Evolutionary conservation across 2,329 filamentous ascomycete species (phyloP).

Genomic region (Lecanicillium sp.): DNA sequence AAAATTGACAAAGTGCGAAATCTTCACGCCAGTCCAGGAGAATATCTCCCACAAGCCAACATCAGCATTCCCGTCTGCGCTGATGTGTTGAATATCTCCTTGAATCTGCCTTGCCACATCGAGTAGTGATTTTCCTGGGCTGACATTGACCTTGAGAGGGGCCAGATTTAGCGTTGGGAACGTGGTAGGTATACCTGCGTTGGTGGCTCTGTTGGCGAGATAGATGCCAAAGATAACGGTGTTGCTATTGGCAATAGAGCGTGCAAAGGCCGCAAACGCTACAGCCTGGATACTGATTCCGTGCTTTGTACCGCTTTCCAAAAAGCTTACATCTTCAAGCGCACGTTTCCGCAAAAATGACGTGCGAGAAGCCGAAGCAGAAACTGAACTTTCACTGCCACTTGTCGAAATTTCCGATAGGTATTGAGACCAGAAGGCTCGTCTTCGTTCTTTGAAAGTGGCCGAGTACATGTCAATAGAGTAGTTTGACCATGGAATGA

Average conservation of each 20-base stretch:
- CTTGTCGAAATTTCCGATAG: slow-evolving; percentile 14
- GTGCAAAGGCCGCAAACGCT: slow-evolving; percentile 28
- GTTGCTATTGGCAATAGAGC: slow-evolving; percentile 30
- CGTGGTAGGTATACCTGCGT: slow-evolving; percentile 36
- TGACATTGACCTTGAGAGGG: slow-evolving; percentile 52
- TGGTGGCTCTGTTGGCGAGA: slow-evolving; percentile 63
- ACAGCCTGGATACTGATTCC: slow-evolving; percentile 58
- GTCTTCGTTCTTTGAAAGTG: slow-evolving; percentile 9
- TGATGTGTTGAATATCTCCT: slow-evolving; percentile 56
- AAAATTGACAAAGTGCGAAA: slow-evolving; percentile 79
- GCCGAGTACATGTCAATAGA: slow-evolving; percentile 4
- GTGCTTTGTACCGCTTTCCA: slow-evolving; percentile 29
- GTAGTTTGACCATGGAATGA: too few relatives aligned
- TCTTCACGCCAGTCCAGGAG: slow-evolving; percentile 63
- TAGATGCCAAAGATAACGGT: slow-evolving; percentile 69
- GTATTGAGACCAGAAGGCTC: slow-evolving; percentile 35
- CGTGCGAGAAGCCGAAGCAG: slow-evolving; percentile 20
- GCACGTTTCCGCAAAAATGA: slow-evolving; percentile 16
- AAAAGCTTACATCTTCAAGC: neutral
- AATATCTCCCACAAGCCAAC: slow-evolving; percentile 64
- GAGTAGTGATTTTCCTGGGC: slow-evolving; percentile 26
- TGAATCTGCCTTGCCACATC: slow-evolving; percentile 57
- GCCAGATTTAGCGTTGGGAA: slow-evolving; percentile 75
- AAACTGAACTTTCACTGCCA: too few relatives aligned
- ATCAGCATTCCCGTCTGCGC: slow-evolving; percentile 37